Conservation (phyloP, 83 land plant genomes). For the Diphasiastrum complanatum region DNA sequence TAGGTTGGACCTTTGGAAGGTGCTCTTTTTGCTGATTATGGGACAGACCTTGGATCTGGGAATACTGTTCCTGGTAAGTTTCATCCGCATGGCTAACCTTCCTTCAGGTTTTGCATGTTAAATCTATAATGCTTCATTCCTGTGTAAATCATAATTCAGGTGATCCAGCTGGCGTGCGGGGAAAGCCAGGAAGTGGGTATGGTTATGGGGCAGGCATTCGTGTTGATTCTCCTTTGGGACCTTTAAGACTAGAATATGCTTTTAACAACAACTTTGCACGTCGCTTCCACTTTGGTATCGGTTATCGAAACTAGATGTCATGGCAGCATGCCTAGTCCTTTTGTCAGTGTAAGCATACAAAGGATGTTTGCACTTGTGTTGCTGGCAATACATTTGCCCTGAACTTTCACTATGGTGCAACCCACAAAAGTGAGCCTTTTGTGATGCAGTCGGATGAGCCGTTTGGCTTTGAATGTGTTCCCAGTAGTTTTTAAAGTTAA, state of each 20-base stretch:
- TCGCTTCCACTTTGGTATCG: constrained; percentile 95
- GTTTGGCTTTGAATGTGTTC: no score
- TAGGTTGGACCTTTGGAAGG: constrained; percentile 91
- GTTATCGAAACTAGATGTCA: constrained; percentile 55
- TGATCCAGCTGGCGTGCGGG: constrained; percentile 95
- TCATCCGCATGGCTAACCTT: not conserved
- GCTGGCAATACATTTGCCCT: no score
- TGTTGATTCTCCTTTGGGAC: constrained; percentile 89
- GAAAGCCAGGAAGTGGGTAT: constrained; percentile 87
- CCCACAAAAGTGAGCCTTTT: no score
- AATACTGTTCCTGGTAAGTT: constrained; percentile 65
- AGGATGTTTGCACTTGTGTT: no score
- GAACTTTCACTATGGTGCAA: no score
- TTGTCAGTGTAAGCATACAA: no score
- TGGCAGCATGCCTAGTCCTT: not conserved
- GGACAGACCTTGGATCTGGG: constrained; percentile 93
- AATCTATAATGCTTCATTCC: not conserved
- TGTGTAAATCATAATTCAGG: no score
- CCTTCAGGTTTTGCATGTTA: not conserved
- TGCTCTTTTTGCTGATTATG: constrained; percentile 84
- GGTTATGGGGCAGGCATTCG: constrained; percentile 94
- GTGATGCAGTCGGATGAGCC: no score
- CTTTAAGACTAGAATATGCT: constrained; percentile 87
- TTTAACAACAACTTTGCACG: constrained; percentile 51
- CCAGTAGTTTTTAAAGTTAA: no score